These are phyloP conservation scores for Pseudocercospora musae DNA, from an alignment of 2,329 filamentous ascomycete genomes.

Conservation along the genomic window DNA sequence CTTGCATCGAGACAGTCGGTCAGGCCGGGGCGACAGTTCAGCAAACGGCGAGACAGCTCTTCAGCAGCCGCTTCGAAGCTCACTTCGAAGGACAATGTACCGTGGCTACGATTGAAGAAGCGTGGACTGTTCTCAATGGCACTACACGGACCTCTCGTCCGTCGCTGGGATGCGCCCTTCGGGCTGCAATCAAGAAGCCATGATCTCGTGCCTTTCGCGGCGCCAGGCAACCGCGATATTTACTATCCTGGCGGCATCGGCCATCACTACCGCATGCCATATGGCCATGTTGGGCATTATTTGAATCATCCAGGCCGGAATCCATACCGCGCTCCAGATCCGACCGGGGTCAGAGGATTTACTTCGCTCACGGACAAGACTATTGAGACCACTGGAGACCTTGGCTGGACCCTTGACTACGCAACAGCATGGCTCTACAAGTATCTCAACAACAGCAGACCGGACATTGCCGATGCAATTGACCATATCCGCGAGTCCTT, in stretches of 20 bases:
- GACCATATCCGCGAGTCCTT: conserved; percentile 20
- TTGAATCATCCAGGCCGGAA: neutral
- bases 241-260: conserved; percentile 13
- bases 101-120: neutral
- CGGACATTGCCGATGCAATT: conserved; percentile 28
- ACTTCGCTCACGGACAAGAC: conserved; percentile 22
- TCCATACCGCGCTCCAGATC: conserved; percentile 1
- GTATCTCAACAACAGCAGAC: conserved; percentile 29
- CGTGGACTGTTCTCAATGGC: neutral
- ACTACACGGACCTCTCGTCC: neutral
- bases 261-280: neutral
- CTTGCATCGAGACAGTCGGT: neutral
- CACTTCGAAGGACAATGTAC: neutral
- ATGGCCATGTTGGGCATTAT: neutral
- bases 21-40: neutral
- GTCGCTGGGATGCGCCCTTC: neutral
- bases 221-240: conserved; percentile 17
- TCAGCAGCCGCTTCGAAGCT: neutral
- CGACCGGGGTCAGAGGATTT: conserved; percentile 10
- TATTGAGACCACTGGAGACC: conserved; percentile 27
- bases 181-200: neutral
- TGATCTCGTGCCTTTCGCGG: conserved; percentile 19
- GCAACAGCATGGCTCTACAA: conserved; percentile 41
- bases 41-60: neutral
- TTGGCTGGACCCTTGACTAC: conserved; percentile 43